Evolutionary conservation across 2,329 filamentous ascomycete species (phyloP), one percentile per base, ranked within the genome.

Genomic region (Myotisia sp.): DNA sequence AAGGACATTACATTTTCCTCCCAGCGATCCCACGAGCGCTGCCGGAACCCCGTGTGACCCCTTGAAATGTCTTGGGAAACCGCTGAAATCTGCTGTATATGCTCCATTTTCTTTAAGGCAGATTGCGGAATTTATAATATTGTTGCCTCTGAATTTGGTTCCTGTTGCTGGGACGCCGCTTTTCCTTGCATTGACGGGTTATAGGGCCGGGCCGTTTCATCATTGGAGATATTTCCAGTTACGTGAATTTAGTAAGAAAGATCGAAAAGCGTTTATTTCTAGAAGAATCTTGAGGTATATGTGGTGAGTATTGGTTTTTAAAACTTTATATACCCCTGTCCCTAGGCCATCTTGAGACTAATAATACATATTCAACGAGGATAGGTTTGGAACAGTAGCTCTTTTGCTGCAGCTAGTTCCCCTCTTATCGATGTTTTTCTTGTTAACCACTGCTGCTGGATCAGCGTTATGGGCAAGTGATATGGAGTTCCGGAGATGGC

Each of bases 141-240:
- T 78, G 48, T 65, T 86, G 2, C 80, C 90, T 1, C 69, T 98
- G 39, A 95, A 92, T 53, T 73, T 98, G 14, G 71, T 95, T 10
- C 87, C 87, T 0, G 73, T 79, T 29, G 71, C 84, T 9, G 87
- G 87, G 10, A 79, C 80, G 0, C 82, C 83, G 0, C 68, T 90
- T 42, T 98, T 94, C 54, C 70, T 98, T 40, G 58, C 93, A 37
- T 69, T 93, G 44, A 94, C 86, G 0, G 90, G 87, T 1, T 83
- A 86, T 29, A 70, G 87, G 17, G 74, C 84, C 4, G 87, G 90
- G 1, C 90, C 87, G 20, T 71, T 95, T 18, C 78, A 90, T 36
- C 86, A 94, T 47, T 90, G 86, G 65, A 68, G 90, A 38, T 94
- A 90, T 66, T 94, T 86, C 53, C 73, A 85, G 48, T 64, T 98